Evolutionary conservation across 208 protist genomes (phyloP), one percentile per base, ranked within the genome.

Genomic region (Trypanosoma brucei): DNA sequence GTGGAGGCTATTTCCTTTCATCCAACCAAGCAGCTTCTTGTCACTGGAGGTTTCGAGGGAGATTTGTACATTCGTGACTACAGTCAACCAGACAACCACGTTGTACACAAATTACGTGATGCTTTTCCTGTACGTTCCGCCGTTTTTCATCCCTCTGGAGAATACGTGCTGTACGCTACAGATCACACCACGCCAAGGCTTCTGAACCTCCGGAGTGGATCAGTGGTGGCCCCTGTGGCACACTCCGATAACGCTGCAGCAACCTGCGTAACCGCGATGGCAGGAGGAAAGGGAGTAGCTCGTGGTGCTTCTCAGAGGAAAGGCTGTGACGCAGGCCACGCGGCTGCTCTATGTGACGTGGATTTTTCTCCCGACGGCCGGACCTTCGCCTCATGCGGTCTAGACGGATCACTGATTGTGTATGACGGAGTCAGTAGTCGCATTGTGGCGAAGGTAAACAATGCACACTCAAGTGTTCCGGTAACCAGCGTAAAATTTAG

Each of bases 401-500:
- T 92, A 1, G 88, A 94, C 65, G 88, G 88, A 11, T 76, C 79
- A 13, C 82, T 83, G 74, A 80, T 81, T 62, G 42, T 92, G 5
- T 91, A 88, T 62, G 88, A 94, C 59, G 83, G 83, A 13, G 79
- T 85, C 13, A 91, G 78, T 53, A 85, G 88, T 30, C 80, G 81
- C 35, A 68, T 76, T 11, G 72, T 91, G 9, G 72, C 81, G 56
- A 72, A 67, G 6, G 63, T 76, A n/a, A 70, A 73, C 45, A 77
- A 78, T 59, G 88, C 83, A 1, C 90, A 95, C 59, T 83, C 76
- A 4, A 68, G 64, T 31, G 87, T 93, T 14, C 72, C 86, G 0
- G 85, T 95, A 9, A 95, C 90, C 40, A 93, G 85, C 45, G 85
- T 83, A 13, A 59, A 45, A 6, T 95, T 88, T 72, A 93, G 85